A percentile compares a stretch with the other conserved stretches of the same genome.
These are phyloP conservation scores for Podospora fimiseda DNA, from an alignment of 495 filamentous ascomycete genomes.

Conservation along the genomic window DNA sequence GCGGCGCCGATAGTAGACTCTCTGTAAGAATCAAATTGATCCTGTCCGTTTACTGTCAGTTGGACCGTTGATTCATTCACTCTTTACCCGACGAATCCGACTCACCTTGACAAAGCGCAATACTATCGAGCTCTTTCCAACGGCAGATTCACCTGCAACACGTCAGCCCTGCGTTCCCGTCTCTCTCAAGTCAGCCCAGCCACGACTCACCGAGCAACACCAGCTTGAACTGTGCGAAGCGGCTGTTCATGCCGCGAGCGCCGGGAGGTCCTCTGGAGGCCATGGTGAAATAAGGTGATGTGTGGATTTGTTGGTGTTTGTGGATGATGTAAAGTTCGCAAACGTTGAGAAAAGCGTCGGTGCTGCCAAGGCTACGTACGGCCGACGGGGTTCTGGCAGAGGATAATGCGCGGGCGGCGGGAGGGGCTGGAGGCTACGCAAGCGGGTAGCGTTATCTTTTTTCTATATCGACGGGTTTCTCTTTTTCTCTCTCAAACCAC, in stretches of 20 bases:
- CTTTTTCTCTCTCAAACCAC: too few species aligned
- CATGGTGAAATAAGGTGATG: conserved; percentile 48
- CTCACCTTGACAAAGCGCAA: conserved; percentile 94
- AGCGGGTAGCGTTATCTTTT: too few species aligned
- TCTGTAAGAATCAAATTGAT: conserved; percentile 99
- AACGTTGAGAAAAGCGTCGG: conserved; percentile 10
- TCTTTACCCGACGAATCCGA: not conserved
- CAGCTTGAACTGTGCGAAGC: conserved; percentile 99
- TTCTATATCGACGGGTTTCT: too few species aligned
- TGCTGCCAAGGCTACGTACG: conserved; percentile 4
- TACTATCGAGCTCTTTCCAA: conserved; percentile 98
- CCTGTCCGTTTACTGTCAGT: conserved; percentile 45
- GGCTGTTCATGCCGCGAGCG: conserved; percentile 58
- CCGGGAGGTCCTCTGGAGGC: conserved; percentile 72
- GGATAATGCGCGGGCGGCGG: not conserved
- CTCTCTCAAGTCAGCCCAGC: not conserved
- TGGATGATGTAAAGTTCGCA: not conserved
- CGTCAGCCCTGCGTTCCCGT: conserved; percentile 34
- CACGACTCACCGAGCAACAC: conserved; percentile 70
- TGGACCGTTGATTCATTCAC: not conserved
- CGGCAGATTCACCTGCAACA: conserved; percentile 82
- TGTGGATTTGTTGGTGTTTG: conserved; percentile 4
- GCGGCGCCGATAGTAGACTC: conserved; percentile 98
- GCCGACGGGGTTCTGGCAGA: not conserved
- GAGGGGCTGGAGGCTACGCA: too few species aligned